Evolutionary conservation across 441 rosid species (phyloP).

Genomic region (Pelargonium myrrhifolium): DNA sequence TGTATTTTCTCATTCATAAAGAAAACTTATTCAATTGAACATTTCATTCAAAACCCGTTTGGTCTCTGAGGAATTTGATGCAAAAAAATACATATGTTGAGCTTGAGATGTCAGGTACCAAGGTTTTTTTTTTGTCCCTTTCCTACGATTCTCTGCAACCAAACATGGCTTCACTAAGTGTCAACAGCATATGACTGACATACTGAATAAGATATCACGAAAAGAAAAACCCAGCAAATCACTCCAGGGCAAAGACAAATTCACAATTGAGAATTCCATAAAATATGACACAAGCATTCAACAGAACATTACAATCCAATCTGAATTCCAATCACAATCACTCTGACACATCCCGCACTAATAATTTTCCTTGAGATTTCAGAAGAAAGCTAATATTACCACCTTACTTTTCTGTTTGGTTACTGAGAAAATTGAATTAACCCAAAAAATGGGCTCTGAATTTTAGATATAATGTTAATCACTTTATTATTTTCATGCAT

Average conservation of each 20-base stretch:
- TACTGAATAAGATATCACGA: neutral
- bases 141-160: neutral
- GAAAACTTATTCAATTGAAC: neutral
- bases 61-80: neutral
- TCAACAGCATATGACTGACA: neutral
- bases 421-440: neutral
- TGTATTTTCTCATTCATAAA: neutral
- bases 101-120: neutral
- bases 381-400: neutral
- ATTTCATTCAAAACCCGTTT: neutral
- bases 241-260: neutral
- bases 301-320: neutral
- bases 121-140: neutral
- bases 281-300: neutral
- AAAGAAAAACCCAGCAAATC: neutral
- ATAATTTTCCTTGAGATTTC: neutral
- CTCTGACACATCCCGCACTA: neutral
- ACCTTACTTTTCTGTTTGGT: conserved; percentile 3
- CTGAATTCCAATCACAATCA: neutral
- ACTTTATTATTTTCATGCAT: neutral
- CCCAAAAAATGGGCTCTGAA: neutral
- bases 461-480: neutral
- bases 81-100: neutral
- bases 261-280: neutral
- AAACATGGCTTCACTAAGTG: neutral